These are phyloP conservation scores for Xylogone sp. DNA, from an alignment of 2,329 filamentous ascomycete species.

Conservation along the genomic window DNA sequence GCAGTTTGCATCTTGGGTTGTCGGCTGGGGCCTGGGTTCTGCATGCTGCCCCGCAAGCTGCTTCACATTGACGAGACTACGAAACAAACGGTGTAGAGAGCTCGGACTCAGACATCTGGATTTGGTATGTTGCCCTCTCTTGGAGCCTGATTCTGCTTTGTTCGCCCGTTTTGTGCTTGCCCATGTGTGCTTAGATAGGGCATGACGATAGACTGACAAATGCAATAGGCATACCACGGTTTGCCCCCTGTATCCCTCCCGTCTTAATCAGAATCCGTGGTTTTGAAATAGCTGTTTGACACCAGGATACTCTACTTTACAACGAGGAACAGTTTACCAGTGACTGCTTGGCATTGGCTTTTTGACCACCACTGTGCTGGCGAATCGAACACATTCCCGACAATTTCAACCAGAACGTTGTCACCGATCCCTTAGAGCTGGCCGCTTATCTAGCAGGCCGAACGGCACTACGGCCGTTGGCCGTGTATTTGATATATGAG, in stretches of 20 bases:
- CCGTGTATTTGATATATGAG: constrained; percentile 17
- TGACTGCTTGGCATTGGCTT: background rate
- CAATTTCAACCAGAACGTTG: background rate
- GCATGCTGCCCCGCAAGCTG: background rate
- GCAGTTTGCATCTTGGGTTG: background rate
- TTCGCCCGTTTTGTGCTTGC: background rate
- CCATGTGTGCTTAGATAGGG: background rate
- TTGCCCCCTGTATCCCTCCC: background rate
- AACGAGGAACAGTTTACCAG: background rate
- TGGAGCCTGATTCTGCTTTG: background rate
- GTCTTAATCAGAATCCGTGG: background rate
- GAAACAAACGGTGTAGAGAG: background rate
- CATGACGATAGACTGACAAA: background rate
- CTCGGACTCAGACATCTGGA: background rate
- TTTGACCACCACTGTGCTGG: background rate
- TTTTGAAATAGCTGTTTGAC: background rate
- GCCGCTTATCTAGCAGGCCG: constrained; percentile 21
- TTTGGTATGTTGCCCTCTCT: background rate
- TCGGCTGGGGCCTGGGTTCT: background rate
- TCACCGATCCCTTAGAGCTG: constrained; percentile 15
- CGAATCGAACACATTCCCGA: background rate
- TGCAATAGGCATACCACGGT: background rate
- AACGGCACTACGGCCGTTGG: constrained; percentile 27
- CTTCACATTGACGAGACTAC: background rate
- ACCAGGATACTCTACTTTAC: background rate